phyloP scores from a whole-genome alignment of 148 eudicot genomes.

The Suaeda aralocaspica region DNA sequence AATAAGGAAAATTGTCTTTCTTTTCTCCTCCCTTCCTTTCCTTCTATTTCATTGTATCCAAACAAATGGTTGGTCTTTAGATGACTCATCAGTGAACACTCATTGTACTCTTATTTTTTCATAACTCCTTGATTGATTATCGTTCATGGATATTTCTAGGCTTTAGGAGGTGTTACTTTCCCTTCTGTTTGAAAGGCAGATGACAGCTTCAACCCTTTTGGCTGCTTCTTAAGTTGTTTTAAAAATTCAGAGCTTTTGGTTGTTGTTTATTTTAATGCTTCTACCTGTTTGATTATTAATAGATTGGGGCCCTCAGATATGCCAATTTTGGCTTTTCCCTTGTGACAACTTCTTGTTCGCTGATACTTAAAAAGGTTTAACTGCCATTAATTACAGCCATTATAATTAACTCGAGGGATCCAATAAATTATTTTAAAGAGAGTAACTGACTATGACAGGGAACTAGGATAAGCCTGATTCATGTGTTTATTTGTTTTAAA shows the following conservation, averaged over 20 bases:
- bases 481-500: not conserved
- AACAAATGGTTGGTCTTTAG: too few relatives aligned
- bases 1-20: too few relatives aligned
- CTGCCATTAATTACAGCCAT: not conserved
- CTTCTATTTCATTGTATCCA: too few relatives aligned
- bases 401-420: not conserved
- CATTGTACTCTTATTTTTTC: too few relatives aligned
- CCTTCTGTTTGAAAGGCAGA: slow-evolving; percentile 23
- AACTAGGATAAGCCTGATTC: slow-evolving; percentile 1
- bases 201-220: slow-evolving; percentile 30
- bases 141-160: not conserved
- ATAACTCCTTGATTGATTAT: not conserved
- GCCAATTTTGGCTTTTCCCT: slow-evolving; percentile 17
- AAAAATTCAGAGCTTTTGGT: slow-evolving; percentile 27
- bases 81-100: too few relatives aligned
- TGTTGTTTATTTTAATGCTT: slow-evolving; percentile 19
- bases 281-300: slow-evolving; percentile 12
- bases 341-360: slow-evolving; percentile 6
- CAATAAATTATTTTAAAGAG: not conserved
- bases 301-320: slow-evolving; percentile 20
- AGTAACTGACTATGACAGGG: slow-evolving; percentile 12
- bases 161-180: not conserved
- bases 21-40: too few relatives aligned
- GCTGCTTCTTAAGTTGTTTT: slow-evolving; percentile 25
- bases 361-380: slow-evolving; percentile 6